Evolutionary conservation across 2,329 filamentous ascomycete species (phyloP), one percentile per base, ranked within the genome.

Genomic region (Raffaelea deltoideospora): DNA sequence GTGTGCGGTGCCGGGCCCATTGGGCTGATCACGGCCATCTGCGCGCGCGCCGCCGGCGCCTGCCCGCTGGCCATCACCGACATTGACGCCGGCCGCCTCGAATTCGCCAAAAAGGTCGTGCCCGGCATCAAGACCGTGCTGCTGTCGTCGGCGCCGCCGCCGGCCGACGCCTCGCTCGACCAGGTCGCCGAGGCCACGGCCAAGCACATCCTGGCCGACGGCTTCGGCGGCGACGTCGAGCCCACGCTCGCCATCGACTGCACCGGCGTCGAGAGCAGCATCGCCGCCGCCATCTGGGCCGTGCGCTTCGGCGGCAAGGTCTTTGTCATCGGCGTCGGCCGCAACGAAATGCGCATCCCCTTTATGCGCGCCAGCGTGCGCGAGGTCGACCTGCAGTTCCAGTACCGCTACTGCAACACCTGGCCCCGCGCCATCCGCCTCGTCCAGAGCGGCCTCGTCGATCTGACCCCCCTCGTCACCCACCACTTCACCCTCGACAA

Each of bases 221-320:
- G 74, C 3, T 79, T 90, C 48, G 82, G 79, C 23, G 83, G 81
- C 20, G n/a, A n/a, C n/a, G 64, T 88, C 46, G 83, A 93, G 60
- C 86, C 88, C 0, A 71, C 77, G 15, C 64, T 94, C 37, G 78
- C 77, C 11, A 71, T 96, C 59, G 88, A 96, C 60, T 96, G 88
- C 65, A 96, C 90, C 0, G 90, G 90, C 35, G 85, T 94, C 14
- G 87, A 95, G 65, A 84, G 77, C 60, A 87, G 79, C 56, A 81
- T 96, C 50, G 74, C 76, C 6, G 69, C 82, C 21, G 85, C 86
- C 37, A 88, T 95, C 54, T 90, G 87, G 71, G 78, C 83, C 10
- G 74, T 81, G 55, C 92, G 88, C 62, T 96, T 96, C 51, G 90
- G 88, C 46, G 88, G 90, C 49, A 94, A 92, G 61, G 88, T 96